phyloP scores from a whole-genome alignment of 805 yeast species.

The Candida incommunis region DNA sequence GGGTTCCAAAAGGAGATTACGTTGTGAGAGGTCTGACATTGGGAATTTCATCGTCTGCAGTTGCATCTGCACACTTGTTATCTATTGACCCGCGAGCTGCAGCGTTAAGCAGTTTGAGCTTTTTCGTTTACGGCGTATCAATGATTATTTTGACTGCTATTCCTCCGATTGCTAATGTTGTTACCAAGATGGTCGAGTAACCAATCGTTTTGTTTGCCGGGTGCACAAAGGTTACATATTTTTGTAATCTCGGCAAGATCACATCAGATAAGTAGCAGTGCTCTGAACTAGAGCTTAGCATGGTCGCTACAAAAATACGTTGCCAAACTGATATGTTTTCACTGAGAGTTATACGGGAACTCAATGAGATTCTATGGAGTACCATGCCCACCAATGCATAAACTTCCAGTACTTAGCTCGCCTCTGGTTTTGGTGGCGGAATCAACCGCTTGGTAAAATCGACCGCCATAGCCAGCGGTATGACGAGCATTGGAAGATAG shows the following conservation, averaged over 20 bases:
- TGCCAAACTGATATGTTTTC: no score
- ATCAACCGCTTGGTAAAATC: slow-evolving; percentile 24
- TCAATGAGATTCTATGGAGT: no score
- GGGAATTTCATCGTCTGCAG: slow-evolving; percentile 72
- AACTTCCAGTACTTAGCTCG: no score
- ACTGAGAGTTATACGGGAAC: no score
- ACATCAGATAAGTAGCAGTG: no score
- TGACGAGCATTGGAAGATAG: slow-evolving; percentile 57
- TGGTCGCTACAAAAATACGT: no score
- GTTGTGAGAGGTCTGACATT: slow-evolving; percentile 64
- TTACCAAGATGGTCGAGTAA: neutral
- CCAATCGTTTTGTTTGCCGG: no score
- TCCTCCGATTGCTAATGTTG: neutral
- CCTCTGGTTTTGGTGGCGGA: slow-evolving; percentile 12
- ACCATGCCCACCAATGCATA: no score
- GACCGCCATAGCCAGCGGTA: slow-evolving; percentile 43
- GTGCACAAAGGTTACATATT: no score
- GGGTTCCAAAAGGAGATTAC: slow-evolving; percentile 48
- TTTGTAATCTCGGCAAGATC: no score
- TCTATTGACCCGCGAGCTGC: slow-evolving; percentile 67
- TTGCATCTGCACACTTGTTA: slow-evolving; percentile 63
- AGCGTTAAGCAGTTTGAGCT: slow-evolving; percentile 58
- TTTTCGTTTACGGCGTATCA: slow-evolving; percentile 25
- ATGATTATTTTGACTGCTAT: neutral
- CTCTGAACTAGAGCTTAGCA: no score